phyloP scores from a whole-genome alignment of 768 basidiomycete species.

The Trametopsis cervina region DNA sequence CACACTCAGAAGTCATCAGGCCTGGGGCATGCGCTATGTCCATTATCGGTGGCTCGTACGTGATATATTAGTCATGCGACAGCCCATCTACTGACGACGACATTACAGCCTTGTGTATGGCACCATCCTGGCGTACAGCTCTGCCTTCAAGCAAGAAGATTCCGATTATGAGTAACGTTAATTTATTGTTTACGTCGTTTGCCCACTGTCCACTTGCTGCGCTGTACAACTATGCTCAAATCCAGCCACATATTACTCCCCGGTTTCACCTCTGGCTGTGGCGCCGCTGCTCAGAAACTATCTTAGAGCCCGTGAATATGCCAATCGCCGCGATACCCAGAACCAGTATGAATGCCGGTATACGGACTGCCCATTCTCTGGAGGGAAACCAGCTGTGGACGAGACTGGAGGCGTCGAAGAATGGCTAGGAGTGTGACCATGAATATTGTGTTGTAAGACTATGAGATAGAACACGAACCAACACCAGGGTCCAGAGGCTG shows the following conservation, averaged over 20 bases:
- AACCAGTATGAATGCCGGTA: conserved; percentile 80
- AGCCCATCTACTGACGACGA: no score
- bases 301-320: conserved; percentile 45
- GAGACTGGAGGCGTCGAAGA: conserved; percentile 69
- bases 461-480: neutral
- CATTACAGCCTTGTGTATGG: conserved; percentile 69
- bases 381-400: conserved; percentile 78
- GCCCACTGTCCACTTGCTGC: conserved; percentile 4
- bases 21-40: conserved; percentile 89
- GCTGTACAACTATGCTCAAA: neutral
- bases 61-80: no score
- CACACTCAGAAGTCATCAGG: conserved; percentile 85
- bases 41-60: conserved; percentile 85
- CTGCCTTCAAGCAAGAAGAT: conserved; percentile 73
- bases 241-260: neutral
- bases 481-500: neutral
- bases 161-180: conserved; percentile 67
- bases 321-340: conserved; percentile 78
- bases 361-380: conserved; percentile 86
- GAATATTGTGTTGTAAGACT: neutral
- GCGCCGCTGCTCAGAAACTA: neutral
- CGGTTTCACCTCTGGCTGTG: neutral
- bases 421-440: conserved; percentile 43
- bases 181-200: neutral
- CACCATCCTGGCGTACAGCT: conserved; percentile 84